Evolutionary conservation across 306 rosid genomes (phyloP).

Genomic region (Abrus pulchellus): DNA sequence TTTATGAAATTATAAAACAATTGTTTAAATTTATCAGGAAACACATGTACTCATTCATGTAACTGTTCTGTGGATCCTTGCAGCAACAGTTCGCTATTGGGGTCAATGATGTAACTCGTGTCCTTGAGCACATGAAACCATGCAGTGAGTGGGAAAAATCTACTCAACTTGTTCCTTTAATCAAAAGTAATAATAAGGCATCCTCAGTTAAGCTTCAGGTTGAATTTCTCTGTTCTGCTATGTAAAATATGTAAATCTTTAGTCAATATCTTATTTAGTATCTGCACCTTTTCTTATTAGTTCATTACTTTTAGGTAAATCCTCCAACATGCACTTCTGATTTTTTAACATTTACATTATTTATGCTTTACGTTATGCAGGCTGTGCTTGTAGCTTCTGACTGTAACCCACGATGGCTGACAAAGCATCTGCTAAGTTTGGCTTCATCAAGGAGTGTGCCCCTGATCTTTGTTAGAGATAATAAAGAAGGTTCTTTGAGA

Average conservation of each 20-base stretch:
- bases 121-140: conserved; percentile 86
- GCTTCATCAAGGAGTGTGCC: conserved; percentile 81
- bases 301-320: conserved; percentile 14
- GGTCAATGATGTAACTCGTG: conserved; percentile 83
- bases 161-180: conserved; percentile 31
- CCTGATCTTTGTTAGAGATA: conserved; percentile 68
- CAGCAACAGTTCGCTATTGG: conserved; percentile 88
- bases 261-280: not conserved
- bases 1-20: not conserved
- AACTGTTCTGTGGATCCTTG: conserved; percentile 36
- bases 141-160: conserved; percentile 44
- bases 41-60: not conserved
- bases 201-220: conserved; percentile 72
- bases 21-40: not conserved
- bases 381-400: conserved; percentile 78
- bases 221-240: conserved; percentile 28
- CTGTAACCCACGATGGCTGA: conserved; percentile 77
- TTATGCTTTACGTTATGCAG: conserved; percentile 51
- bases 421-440: conserved; percentile 78
- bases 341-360: not conserved
- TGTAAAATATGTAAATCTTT: not conserved
- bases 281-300: conserved; percentile 12
- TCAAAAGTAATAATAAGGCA: conserved; percentile 44
- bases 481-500: conserved; percentile 73
- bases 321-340: not conserved